A percentile compares a stretch with the other conserved stretches of the same genome.
phyloP scores from a whole-genome alignment of 345 rosid species.

The Ceriops zippeliana region DNA sequence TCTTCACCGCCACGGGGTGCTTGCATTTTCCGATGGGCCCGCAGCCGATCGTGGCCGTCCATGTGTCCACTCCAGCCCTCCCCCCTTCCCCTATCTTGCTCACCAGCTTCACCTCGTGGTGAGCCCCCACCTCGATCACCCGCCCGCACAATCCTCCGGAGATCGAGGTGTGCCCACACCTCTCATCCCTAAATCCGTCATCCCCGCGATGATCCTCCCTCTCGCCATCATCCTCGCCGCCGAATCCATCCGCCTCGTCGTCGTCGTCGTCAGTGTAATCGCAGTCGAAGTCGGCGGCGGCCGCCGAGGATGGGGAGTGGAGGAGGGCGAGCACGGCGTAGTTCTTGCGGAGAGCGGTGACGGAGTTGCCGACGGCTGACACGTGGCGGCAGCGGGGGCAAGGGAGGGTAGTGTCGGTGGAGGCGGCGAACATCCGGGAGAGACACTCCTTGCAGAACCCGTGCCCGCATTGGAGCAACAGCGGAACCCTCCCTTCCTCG shows the following conservation, averaged over 20 bases:
- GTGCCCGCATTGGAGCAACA: conserved; percentile 90
- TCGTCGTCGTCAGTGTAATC: conserved; percentile 76
- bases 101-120: conserved; percentile 60
- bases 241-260: conserved; percentile 44
- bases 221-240: conserved; percentile 18
- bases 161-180: conserved; percentile 51
- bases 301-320: conserved; percentile 37
- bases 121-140: conserved; percentile 70
- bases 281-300: conserved; percentile 49
- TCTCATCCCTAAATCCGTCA: conserved; percentile 10
- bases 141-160: conserved; percentile 59
- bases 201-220: no score
- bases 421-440: conserved; percentile 80
- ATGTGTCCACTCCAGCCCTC: conserved; percentile 68
- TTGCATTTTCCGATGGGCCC: conserved; percentile 49
- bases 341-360: conserved; percentile 77
- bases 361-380: conserved; percentile 89
- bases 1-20: conserved; percentile 72
- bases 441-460: conserved; percentile 92
- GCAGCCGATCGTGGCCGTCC: conserved; percentile 58
- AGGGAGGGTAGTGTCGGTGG: conserved; percentile 64
- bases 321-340: conserved; percentile 75
- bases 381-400: conserved; percentile 95
- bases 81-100: conserved; percentile 63
- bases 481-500: conserved; percentile 85